phyloP scores from a whole-genome alignment of 345 rosid genomes.

The Clarkia xantiana region DNA sequence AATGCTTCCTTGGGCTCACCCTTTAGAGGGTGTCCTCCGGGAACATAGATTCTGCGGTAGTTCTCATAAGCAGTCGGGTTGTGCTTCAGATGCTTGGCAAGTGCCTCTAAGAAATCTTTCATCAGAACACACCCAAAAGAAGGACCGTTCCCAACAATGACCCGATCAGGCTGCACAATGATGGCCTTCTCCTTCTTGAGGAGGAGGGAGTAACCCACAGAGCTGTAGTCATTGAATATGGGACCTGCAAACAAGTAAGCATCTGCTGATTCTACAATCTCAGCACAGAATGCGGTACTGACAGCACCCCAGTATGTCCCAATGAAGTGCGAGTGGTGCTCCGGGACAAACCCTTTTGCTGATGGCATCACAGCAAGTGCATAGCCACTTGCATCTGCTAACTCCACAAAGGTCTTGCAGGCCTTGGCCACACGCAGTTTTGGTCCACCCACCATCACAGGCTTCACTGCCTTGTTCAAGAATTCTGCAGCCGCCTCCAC shows the following conservation, averaged over 20 bases:
- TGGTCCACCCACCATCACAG: constrained; percentile 61
- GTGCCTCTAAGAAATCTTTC: constrained; percentile 55
- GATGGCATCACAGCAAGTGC: constrained; percentile 65
- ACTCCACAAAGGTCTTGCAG: constrained; percentile 35
- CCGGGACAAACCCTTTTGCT: constrained; percentile 58
- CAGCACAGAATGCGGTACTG: constrained; percentile 64
- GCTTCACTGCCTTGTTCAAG: constrained; percentile 70
- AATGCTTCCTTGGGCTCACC: constrained; percentile 40
- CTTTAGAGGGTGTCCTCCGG: constrained; percentile 41
- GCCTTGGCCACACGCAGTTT: constrained; percentile 52
- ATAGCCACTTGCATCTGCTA: constrained; percentile 55
- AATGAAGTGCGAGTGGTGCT: constrained; percentile 58
- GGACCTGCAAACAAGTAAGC: constrained; percentile 78
- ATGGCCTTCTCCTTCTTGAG: constrained; percentile 78
- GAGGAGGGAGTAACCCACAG: constrained; percentile 74
- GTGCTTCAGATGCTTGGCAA: constrained; percentile 37
- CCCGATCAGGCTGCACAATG: constrained; percentile 58
- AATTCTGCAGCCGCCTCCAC: constrained; percentile 63
- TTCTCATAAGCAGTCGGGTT: constrained; percentile 55
- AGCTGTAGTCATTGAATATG: constrained; percentile 65
- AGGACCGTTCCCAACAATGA: constrained; percentile 53
- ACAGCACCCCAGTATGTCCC: constrained; percentile 85
- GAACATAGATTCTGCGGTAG: constrained; percentile 61
- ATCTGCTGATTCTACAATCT: constrained; percentile 79
- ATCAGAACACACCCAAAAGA: constrained; percentile 64